Percentiles rank a stretch among this genome's conserved stretches.
Evolutionary conservation across 192 early-diverging fungal genomes (phyloP).

Genomic region (Rhizoclosmatium sp.): DNA sequence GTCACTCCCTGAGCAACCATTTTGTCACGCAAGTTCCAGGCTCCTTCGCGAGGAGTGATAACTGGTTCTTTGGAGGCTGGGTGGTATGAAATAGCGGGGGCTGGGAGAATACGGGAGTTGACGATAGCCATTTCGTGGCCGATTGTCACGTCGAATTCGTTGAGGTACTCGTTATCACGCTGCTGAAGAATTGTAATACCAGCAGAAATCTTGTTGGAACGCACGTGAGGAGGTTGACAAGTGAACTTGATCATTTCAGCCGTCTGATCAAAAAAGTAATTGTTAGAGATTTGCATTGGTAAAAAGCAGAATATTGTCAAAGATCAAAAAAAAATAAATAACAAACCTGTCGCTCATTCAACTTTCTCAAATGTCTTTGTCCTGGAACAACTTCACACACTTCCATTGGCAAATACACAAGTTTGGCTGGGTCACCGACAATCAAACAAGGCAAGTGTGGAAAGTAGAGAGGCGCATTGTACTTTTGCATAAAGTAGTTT

Average conservation of each 20-base stretch:
- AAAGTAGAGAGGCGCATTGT: slow-evolving; percentile 74
- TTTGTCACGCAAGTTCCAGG: slow-evolving; percentile 89
- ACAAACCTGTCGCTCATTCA: slow-evolving; percentile 73
- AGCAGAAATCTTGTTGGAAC: slow-evolving; percentile 83
- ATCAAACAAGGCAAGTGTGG: slow-evolving; percentile 82
- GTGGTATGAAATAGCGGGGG: slow-evolving; percentile 80
- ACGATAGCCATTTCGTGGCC: slow-evolving; percentile 70
- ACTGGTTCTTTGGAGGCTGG: slow-evolving; percentile 67
- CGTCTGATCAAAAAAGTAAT: slow-evolving; percentile 60
- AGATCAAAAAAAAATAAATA: slow-evolving; percentile 22
- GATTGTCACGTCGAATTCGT: slow-evolving; percentile 79
- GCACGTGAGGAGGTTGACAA: slow-evolving; percentile 82
- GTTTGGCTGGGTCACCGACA: slow-evolving; percentile 68
- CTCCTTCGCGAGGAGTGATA: slow-evolving; percentile 71
- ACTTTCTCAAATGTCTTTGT: slow-evolving; percentile 82
- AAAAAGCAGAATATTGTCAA: slow-evolving; percentile 7
- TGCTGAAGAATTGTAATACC: slow-evolving; percentile 73
- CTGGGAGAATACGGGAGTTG: slow-evolving; percentile 79
- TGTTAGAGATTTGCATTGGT: background rate
- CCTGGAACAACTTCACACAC: slow-evolving; percentile 84
- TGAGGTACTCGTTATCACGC: slow-evolving; percentile 75
- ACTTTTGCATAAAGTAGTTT: slow-evolving; percentile 78
- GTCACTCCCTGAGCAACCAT: slow-evolving; percentile 77
- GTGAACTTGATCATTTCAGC: slow-evolving; percentile 97
- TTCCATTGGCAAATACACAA: slow-evolving; percentile 86